Evolutionary conservation across 805 yeast species (phyloP).

Genomic region (Candida quercuum): DNA sequence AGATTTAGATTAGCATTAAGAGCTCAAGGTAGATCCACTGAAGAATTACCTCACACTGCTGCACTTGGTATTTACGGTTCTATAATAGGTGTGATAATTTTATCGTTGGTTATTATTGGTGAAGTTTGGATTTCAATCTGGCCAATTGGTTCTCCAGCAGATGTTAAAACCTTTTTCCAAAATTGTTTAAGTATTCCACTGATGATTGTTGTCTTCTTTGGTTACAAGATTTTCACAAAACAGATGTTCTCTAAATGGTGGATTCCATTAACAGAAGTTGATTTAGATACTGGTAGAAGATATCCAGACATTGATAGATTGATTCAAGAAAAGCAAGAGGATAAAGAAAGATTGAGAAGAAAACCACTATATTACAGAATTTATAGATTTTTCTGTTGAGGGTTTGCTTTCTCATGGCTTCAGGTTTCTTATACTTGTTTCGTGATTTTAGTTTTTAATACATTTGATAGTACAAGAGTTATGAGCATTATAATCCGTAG

Average conservation of each 20-base stretch:
- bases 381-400: constrained; percentile 23
- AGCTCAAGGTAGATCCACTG: constrained; percentile 48
- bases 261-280: constrained; percentile 38
- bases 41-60: constrained; percentile 54
- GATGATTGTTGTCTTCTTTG: constrained; percentile 35
- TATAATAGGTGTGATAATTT: constrained; percentile 44
- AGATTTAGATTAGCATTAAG: constrained; percentile 52
- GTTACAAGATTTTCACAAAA: constrained; percentile 36
- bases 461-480: no score
- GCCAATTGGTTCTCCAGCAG: constrained; percentile 42
- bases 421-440: no score
- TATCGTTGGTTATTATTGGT: constrained; percentile 50
- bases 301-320: constrained; percentile 42
- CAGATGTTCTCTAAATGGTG: constrained; percentile 25
- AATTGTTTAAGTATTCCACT: constrained; percentile 37
- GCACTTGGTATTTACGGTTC: constrained; percentile 60
- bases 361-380: constrained; percentile 28
- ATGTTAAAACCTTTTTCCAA: constrained; percentile 38
- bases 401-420: no score
- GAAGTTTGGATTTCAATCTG: constrained; percentile 71
- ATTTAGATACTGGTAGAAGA: constrained; percentile 50
- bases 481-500: no score
- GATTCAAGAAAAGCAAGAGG: constrained; percentile 31
- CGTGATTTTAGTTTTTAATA: no score
- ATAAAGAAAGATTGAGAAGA: constrained; percentile 26